Percentiles rank a stretch among this genome's conserved stretches.
Evolutionary conservation across 2,329 filamentous ascomycete genomes (phyloP).

Genomic region (Juglanconis juglandina): DNA sequence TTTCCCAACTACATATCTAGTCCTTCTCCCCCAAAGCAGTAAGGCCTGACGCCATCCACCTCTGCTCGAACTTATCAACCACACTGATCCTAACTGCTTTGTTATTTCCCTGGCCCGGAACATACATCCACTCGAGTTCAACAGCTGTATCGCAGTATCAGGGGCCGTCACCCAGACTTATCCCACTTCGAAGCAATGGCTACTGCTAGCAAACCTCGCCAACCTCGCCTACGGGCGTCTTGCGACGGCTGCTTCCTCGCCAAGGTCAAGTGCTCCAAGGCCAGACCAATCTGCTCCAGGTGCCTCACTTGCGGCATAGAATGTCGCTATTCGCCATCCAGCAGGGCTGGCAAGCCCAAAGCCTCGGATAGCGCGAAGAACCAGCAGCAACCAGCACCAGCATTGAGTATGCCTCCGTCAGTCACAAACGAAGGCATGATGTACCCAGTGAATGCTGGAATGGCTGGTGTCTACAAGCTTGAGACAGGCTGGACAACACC

Average conservation of each 20-base stretch:
- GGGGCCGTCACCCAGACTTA: not conserved
- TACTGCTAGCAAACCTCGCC: slow-evolving; percentile 31
- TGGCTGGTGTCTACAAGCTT: slow-evolving; percentile 33
- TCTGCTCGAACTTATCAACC: not conserved
- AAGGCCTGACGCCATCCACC: not conserved
- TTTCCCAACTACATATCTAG: not conserved
- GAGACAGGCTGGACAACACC: slow-evolving; percentile 38
- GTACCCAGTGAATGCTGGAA: slow-evolving; percentile 26
- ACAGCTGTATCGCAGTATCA: too few species aligned
- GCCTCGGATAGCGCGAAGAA: slow-evolving; percentile 30
- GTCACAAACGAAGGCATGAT: slow-evolving; percentile 28
- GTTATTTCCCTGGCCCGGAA: not conserved
- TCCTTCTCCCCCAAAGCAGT: not conserved
- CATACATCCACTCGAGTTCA: not conserved
- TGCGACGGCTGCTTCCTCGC: slow-evolving; percentile 54
- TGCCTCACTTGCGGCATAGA: slow-evolving; percentile 47
- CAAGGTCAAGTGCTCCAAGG: slow-evolving; percentile 55
- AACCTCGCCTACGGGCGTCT: slow-evolving; percentile 44
- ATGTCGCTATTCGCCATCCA: slow-evolving; percentile 52
- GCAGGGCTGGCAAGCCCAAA: slow-evolving; percentile 47
- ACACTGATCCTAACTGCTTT: not conserved
- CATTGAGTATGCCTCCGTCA: slow-evolving; percentile 24
- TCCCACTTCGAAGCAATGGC: slow-evolving; percentile 12
- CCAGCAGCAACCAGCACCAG: slow-evolving; percentile 15
- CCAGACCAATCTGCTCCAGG: slow-evolving; percentile 49